phyloP scores from a whole-genome alignment of 2,329 filamentous ascomycete species.

The Thielaviopsis ethacetica region DNA sequence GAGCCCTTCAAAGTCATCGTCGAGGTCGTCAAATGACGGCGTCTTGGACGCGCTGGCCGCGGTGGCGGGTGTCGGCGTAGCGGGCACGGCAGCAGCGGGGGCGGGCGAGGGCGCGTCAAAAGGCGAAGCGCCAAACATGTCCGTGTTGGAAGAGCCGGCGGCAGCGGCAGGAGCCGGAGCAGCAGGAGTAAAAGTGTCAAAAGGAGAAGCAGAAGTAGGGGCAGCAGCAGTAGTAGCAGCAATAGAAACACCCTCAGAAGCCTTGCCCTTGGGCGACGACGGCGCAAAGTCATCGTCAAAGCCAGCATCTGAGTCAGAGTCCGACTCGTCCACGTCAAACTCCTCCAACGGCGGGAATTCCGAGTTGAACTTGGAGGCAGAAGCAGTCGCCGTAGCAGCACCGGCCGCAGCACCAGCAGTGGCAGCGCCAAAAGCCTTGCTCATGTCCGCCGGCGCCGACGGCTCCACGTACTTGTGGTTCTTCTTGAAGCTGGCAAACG shows the following conservation, averaged over 20 bases:
- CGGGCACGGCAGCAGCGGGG: constrained; percentile 14
- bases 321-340: constrained; percentile 71
- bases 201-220: background rate
- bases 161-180: constrained; percentile 13
- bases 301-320: constrained; percentile 60
- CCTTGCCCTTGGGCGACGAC: constrained; percentile 26
- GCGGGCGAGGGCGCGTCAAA: constrained; percentile 14
- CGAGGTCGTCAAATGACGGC: constrained; percentile 56
- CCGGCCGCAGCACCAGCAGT: too few species aligned
- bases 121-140: constrained; percentile 24
- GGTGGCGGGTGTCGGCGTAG: constrained; percentile 17
- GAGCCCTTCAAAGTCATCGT: constrained; percentile 66
- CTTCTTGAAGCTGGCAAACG: constrained; percentile 59
- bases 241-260: constrained; percentile 15
- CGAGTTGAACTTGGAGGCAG: constrained; percentile 40
- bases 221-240: constrained; percentile 15
- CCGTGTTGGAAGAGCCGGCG: constrained; percentile 14
- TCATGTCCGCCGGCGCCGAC: constrained; percentile 16
- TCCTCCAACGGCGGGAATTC: constrained; percentile 95
- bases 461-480: constrained; percentile 31
- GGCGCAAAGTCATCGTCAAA: constrained; percentile 90
- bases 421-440: constrained; percentile 20
- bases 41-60: constrained; percentile 21
- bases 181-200: background rate
- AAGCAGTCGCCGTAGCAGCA: constrained; percentile 16